Evolutionary conservation across 2,329 filamentous ascomycete genomes (phyloP), one percentile per base, ranked within the genome.

Genomic region (Aquanectria penicillioides): DNA sequence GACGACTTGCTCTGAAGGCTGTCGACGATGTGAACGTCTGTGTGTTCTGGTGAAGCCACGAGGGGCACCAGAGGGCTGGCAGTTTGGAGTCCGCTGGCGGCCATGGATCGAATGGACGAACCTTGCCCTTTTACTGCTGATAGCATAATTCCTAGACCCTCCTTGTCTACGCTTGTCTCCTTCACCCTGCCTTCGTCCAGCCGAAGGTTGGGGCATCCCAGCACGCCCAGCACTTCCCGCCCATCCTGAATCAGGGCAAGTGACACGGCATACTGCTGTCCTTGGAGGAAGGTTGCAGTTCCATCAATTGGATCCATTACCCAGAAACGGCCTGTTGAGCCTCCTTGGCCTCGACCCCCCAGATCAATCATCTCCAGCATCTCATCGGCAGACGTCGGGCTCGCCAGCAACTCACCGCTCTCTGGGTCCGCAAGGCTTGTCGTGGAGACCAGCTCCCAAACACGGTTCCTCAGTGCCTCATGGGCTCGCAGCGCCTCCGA

Each of bases 251-350:
- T 72, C 61, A 89, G 73, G 3, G 83, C 82, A 17, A 89, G 74
- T 59, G 84, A 85, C 4, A 89, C 84, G 3, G 83, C 86, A 58
- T 89, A 89, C 73, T 89, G 87, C 71, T 86, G 80, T 3, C 84
- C 84, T 33, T 75, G 75, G 63, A 89, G 81, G 57, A 88, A 89
- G 0, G 86, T 84, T 13, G 82, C 83, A 1, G 87, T 89, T 25
- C 87, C 87, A 64, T 89, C 87, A 7, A 89, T 83, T 0, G 87
- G 87, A 67, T 89, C 87, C 69, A 89, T 81, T 25, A 86, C 81
- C 87, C 87, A 89, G 48, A 84, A 80, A 1, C 81, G 75, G 0
- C 79, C 75, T 3, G 73, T 54, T 9, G 48, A 53, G 2, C 80
- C 59, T 64, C 76, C 60, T 9, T 71, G 63, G 1, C 80, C 80